A percentile compares a stretch with the other conserved stretches of the same genome.
phyloP scores from a whole-genome alignment of 2,329 filamentous ascomycete species.

The Hymenoscyphus fructigenus region DNA sequence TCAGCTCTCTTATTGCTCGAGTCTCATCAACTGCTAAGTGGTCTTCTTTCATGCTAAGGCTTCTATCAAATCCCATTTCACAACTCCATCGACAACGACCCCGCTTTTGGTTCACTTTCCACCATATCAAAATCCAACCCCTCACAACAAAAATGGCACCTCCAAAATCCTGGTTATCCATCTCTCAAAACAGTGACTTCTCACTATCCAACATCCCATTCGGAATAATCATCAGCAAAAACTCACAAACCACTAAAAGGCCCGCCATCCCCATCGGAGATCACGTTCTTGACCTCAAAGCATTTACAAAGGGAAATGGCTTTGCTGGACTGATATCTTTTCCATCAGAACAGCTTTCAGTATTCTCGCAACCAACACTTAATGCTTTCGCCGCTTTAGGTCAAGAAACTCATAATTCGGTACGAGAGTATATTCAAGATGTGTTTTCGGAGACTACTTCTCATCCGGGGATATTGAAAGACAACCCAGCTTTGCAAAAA shows the following conservation, averaged over 20 bases:
- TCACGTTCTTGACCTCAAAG: constrained; percentile 63
- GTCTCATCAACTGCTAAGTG: not conserved
- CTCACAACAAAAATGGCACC: constrained; percentile 31
- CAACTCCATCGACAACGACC: not conserved
- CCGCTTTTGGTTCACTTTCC: not conserved
- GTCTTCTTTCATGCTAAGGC: not conserved
- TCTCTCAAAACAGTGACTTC: constrained; percentile 47
- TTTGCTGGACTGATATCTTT: constrained; percentile 54
- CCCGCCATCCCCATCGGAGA: constrained; percentile 69
- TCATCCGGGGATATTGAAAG: constrained; percentile 59
- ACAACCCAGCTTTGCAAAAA: constrained; percentile 57
- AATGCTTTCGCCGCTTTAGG: constrained; percentile 76
- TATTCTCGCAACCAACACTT: constrained; percentile 65
- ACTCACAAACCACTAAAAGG: constrained; percentile 47
- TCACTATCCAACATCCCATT: constrained; percentile 76
- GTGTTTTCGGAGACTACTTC: constrained; percentile 61
- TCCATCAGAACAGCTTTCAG: constrained; percentile 51
- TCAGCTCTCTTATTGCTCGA: not conserved
- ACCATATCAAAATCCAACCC: constrained; percentile 6
- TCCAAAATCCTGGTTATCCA: constrained; percentile 35
- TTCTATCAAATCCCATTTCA: not conserved
- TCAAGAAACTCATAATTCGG: constrained; percentile 63
- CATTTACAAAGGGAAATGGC: constrained; percentile 57
- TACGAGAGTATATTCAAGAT: constrained; percentile 67
- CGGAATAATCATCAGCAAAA: constrained; percentile 62